phyloP scores from a whole-genome alignment of 2,329 filamentous ascomycete species.

The Xylariaceae sp. region DNA sequence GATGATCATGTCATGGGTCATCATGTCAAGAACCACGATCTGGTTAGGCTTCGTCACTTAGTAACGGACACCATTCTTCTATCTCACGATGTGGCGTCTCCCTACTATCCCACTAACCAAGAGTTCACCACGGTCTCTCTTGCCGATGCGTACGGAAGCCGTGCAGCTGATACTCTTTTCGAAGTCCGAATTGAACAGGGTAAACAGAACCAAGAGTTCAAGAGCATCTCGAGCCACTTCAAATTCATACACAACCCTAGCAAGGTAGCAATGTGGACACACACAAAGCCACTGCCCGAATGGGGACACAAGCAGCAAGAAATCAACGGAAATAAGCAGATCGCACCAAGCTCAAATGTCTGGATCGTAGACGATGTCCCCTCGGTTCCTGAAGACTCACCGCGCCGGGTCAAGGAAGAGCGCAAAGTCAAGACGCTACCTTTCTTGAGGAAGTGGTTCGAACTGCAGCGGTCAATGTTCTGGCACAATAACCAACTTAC shows the following conservation, averaged over 20 bases:
- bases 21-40: slow-evolving; percentile 79
- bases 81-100: slow-evolving; percentile 96
- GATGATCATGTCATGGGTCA: slow-evolving; percentile 65
- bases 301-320: slow-evolving; percentile 98
- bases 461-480: slow-evolving; percentile 98
- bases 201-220: slow-evolving; percentile 83
- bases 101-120: slow-evolving; percentile 96
- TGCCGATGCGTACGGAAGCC: slow-evolving; percentile 74
- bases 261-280: slow-evolving; percentile 99
- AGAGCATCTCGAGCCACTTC: slow-evolving; percentile 89
- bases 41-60: slow-evolving; percentile 85
- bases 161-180: slow-evolving; percentile 89
- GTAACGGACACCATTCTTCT: slow-evolving; percentile 85
- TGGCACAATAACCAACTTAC: slow-evolving; percentile 98
- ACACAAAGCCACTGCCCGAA: slow-evolving; percentile 91
- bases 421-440: slow-evolving; percentile 82
- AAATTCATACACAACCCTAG: slow-evolving; percentile 93
- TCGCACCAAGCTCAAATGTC: slow-evolving; percentile 85
- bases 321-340: slow-evolving; percentile 99
- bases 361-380: slow-evolving; percentile 94
- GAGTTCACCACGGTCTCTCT: slow-evolving; percentile 86
- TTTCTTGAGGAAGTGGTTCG: slow-evolving; percentile 93
- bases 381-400: slow-evolving; percentile 73
- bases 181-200: slow-evolving; percentile 89
- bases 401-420: slow-evolving; percentile 75